A percentile compares a stretch with the other conserved stretches of the same genome.
phyloP scores from a whole-genome alignment of 164 flowering plant species.

The Magnolia officinalis region DNA sequence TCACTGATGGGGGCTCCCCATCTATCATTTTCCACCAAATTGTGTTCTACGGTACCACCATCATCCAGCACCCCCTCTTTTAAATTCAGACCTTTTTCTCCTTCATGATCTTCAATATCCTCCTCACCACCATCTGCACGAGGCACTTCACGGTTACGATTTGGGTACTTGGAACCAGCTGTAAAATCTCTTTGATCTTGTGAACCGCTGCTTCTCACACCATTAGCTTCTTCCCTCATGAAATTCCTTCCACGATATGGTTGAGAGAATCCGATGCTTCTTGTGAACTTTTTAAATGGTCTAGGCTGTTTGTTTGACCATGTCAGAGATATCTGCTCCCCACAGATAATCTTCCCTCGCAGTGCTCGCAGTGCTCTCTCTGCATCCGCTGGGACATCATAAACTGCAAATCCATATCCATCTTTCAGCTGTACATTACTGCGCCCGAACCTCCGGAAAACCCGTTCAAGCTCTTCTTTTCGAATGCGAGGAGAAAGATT shows the following conservation, averaged over 20 bases:
- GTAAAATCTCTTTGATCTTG: conserved; percentile 17
- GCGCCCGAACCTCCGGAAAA: conserved; percentile 43
- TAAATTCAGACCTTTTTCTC: conserved; percentile 16
- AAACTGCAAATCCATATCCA: conserved; percentile 52
- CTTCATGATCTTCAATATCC: conserved; percentile 12
- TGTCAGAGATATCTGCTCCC: conserved; percentile 36
- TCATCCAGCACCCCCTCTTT: conserved; percentile 22
- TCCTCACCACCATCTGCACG: conserved; percentile 14
- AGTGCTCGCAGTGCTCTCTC: conserved; percentile 45
- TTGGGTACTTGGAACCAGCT: conserved; percentile 12
- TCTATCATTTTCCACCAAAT: conserved; percentile 35
- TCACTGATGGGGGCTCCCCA: conserved; percentile 34
- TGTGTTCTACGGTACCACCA: conserved; percentile 19
- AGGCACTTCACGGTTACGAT: conserved; percentile 9
- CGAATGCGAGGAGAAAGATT: conserved; percentile 39
- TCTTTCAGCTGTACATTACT: conserved; percentile 39
- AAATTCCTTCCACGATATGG: conserved; percentile 16
- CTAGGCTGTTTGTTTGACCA: conserved; percentile 57
- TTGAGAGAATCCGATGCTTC: conserved; percentile 21
- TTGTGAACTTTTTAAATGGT: conserved; percentile 18
- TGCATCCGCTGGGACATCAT: conserved; percentile 39
- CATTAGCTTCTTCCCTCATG: conserved; percentile 14
- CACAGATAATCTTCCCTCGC: conserved; percentile 39
- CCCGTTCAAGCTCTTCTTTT: conserved; percentile 37
- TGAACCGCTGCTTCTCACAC: conserved; percentile 16